Evolutionary conservation across 805 yeast genomes (phyloP).

Genomic region (Cyberlindnera nakhonratchasimensis): DNA sequence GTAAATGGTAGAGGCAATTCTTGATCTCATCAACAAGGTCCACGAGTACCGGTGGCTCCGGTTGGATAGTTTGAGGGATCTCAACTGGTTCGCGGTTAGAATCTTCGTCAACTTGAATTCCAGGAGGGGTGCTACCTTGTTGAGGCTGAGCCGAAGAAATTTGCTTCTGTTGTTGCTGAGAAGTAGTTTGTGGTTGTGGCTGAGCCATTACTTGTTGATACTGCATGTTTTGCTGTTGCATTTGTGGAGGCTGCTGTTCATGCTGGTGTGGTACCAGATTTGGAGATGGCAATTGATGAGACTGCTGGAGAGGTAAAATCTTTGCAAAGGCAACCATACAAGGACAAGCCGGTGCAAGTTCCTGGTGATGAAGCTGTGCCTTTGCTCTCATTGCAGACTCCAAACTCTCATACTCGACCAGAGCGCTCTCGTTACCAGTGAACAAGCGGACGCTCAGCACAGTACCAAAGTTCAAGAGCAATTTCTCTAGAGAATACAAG

Average conservation of each 20-base stretch:
- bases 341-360: constrained; percentile 72
- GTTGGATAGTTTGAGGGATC: constrained; percentile 14
- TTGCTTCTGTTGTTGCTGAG: constrained; percentile 15
- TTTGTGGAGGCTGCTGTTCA: constrained; percentile 8
- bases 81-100: constrained; percentile 2
- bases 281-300: constrained; percentile 16
- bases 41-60: constrained; percentile 22
- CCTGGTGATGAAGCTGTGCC: constrained; percentile 76
- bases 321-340: constrained; percentile 85
- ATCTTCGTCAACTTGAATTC: constrained; percentile 10
- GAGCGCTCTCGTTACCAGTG: constrained; percentile 45
- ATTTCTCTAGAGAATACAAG: constrained; percentile 53
- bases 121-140: constrained; percentile 13
- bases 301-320: constrained; percentile 38
- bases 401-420: constrained; percentile 68
- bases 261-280: constrained; percentile 7
- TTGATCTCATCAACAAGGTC: constrained; percentile 30
- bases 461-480: constrained; percentile 60
- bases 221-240: constrained; percentile 1
- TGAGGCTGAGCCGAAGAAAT: constrained; percentile 4
- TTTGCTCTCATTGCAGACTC: constrained; percentile 80
- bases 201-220: constrained; percentile 17
- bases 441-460: constrained; percentile 60
- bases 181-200: constrained; percentile 20
- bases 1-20: constrained; percentile 30